Conservation (phyloP, 2,329 filamentous ascomycete genomes). For the Epichloe bromicola region DNA sequence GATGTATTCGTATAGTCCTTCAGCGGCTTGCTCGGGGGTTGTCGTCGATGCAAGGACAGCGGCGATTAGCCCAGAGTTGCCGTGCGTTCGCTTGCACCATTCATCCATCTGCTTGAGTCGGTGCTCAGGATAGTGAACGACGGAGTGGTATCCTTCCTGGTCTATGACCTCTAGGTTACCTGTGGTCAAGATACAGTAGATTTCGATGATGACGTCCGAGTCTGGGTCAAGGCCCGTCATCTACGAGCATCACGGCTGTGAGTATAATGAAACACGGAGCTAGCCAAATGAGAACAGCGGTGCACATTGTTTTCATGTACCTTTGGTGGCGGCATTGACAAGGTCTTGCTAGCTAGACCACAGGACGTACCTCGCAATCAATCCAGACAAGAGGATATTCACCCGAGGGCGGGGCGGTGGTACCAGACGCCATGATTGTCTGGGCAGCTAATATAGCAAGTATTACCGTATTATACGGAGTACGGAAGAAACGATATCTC, state of each 20-base stretch:
- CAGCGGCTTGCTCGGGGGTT: slow-evolving; percentile 60
- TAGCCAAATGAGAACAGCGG: too few species aligned
- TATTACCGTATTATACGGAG: not conserved
- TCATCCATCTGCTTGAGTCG: slow-evolving; percentile 69
- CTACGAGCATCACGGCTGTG: slow-evolving; percentile 28
- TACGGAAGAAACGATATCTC: not conserved
- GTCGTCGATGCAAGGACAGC: slow-evolving; percentile 61
- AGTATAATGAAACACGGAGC: not conserved
- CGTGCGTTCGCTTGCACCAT: slow-evolving; percentile 80
- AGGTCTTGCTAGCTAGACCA: not conserved
- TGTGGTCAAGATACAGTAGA: slow-evolving; percentile 86
- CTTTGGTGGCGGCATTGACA: not conserved
- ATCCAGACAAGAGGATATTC: slow-evolving; percentile 71
- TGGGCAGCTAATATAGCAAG: not conserved
- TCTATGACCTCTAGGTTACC: slow-evolving; percentile 65
- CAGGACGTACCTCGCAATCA: slow-evolving; percentile 43
- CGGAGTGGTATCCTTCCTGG: slow-evolving; percentile 60
- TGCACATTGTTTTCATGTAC: too few species aligned
- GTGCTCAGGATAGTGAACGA: slow-evolving; percentile 60
- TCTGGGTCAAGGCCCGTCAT: slow-evolving; percentile 70
- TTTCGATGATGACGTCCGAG: slow-evolving; percentile 75
- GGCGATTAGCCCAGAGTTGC: slow-evolving; percentile 65
- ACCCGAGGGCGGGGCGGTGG: not conserved
- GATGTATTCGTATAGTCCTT: slow-evolving; percentile 66
- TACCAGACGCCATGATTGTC: not conserved